phyloP scores from a whole-genome alignment of 169 alveolate species.

The Eimeria necatrix region DNA sequence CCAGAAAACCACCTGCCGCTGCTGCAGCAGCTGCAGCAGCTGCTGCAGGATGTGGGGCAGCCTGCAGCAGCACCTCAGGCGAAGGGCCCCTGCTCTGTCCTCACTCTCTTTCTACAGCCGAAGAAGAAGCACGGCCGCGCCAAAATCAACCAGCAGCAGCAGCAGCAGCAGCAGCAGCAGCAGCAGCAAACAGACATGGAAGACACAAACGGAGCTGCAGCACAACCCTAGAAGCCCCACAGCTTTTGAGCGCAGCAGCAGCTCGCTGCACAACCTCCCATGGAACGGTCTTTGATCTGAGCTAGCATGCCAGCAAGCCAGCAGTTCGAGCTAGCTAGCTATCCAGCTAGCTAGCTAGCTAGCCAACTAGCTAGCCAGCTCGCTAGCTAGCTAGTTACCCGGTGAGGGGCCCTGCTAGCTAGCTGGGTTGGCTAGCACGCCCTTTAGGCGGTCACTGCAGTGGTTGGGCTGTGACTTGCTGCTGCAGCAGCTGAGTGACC shows the following conservation, averaged over 20 bases:
- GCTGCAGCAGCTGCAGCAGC: conserved; percentile 45
- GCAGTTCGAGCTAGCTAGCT: too few species aligned
- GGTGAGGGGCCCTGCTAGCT: background rate
- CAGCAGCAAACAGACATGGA: background rate
- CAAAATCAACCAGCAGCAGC: background rate
- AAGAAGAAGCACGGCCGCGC: background rate
- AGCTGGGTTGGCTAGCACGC: background rate
- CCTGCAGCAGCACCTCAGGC: conserved; percentile 36
- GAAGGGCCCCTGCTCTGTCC: background rate
- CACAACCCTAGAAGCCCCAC: background rate
- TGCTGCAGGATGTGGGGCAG: conserved; percentile 44
- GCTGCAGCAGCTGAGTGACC: too few species aligned
- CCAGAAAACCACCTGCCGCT: conserved; percentile 50
- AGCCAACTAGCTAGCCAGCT: background rate
- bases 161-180: background rate
- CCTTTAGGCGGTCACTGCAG: too few species aligned
- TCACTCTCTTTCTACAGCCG: conserved; percentile 27
- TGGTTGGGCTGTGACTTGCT: too few species aligned
- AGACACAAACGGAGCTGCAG: background rate
- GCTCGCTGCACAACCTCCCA: too few species aligned
- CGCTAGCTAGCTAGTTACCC: background rate
- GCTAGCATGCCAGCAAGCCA: too few species aligned
- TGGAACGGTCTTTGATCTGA: too few species aligned
- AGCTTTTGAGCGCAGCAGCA: too few species aligned
- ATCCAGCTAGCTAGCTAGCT: background rate